Percentiles rank a stretch among this genome's conserved stretches.
phyloP scores from a whole-genome alignment of 768 basidiomycete genomes.

The Mycena vitilis region DNA sequence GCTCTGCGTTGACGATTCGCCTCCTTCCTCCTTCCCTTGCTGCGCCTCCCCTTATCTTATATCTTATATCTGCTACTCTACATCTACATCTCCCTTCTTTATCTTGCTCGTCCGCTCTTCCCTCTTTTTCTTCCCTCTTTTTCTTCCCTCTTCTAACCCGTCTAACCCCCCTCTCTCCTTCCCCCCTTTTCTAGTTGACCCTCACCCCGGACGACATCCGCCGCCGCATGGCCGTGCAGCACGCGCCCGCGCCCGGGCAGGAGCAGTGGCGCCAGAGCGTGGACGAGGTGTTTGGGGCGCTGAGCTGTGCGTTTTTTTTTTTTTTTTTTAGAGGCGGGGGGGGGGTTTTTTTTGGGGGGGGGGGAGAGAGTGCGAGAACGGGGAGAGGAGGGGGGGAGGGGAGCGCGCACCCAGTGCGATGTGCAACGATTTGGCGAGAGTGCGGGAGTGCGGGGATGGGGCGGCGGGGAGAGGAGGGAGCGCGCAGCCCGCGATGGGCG shows the following conservation, averaged over 20 bases:
- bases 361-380: too few species aligned
- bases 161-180: neutral
- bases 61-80: too few species aligned
- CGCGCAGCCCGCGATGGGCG: too few species aligned
- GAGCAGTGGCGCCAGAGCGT: constrained; percentile 39
- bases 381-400: too few species aligned
- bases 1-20: neutral
- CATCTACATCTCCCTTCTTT: too few species aligned
- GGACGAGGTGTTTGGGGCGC: constrained; percentile 77
- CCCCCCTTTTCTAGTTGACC: constrained; percentile 49
- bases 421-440: too few species aligned
- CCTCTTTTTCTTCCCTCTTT: neutral
- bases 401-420: too few species aligned
- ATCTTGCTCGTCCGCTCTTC: neutral
- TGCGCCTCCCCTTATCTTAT: too few species aligned
- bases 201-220: constrained; percentile 73
- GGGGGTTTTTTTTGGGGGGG: neutral
- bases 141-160: too few species aligned
- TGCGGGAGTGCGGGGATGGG: too few species aligned
- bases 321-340: neutral
- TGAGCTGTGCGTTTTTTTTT: constrained; percentile 67
- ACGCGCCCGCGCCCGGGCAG: neutral
- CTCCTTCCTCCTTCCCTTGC: too few species aligned
- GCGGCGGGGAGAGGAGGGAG: too few species aligned
- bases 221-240: constrained; percentile 51